Evolutionary conservation across 805 yeast species (phyloP).

Genomic region (Candida xyloterini): DNA sequence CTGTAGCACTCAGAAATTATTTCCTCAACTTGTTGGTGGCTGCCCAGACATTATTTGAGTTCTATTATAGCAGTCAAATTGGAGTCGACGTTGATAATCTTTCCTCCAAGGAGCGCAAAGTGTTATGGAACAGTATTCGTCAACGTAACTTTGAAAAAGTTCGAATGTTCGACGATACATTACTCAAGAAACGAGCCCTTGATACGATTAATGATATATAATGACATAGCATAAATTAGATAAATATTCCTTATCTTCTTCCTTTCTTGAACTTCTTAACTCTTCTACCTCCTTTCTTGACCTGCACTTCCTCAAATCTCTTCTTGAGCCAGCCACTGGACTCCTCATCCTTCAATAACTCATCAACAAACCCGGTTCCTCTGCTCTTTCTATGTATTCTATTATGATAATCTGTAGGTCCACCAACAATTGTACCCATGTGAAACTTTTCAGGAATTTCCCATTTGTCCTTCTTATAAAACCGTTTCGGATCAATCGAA

Average conservation of each 20-base stretch:
- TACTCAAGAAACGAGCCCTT: background rate
- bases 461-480: slow-evolving; percentile 84
- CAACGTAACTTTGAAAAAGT: slow-evolving; percentile 51
- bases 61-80: slow-evolving; percentile 34
- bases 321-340: slow-evolving; percentile 78
- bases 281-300: slow-evolving; percentile 61
- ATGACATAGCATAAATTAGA: background rate
- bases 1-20: slow-evolving; percentile 47
- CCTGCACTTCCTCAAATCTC: slow-evolving; percentile 78
- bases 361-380: slow-evolving; percentile 76
- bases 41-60: slow-evolving; percentile 51
- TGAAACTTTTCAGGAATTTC: slow-evolving; percentile 58
- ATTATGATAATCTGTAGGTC: slow-evolving; percentile 73
- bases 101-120: slow-evolving; percentile 40
- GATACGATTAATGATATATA: background rate
- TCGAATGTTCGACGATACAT: slow-evolving; percentile 24
- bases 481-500: slow-evolving; percentile 92
- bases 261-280: slow-evolving; percentile 47
- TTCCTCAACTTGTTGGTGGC: slow-evolving; percentile 53
- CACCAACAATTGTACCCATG: slow-evolving; percentile 84
- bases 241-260: background rate
- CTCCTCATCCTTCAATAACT: slow-evolving; percentile 70
- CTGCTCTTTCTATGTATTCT: slow-evolving; percentile 69
- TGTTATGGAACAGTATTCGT: slow-evolving; percentile 48
- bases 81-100: slow-evolving; percentile 29